phyloP scores from a whole-genome alignment of 768 basidiomycete genomes.

The Lactifluus pinguis region DNA sequence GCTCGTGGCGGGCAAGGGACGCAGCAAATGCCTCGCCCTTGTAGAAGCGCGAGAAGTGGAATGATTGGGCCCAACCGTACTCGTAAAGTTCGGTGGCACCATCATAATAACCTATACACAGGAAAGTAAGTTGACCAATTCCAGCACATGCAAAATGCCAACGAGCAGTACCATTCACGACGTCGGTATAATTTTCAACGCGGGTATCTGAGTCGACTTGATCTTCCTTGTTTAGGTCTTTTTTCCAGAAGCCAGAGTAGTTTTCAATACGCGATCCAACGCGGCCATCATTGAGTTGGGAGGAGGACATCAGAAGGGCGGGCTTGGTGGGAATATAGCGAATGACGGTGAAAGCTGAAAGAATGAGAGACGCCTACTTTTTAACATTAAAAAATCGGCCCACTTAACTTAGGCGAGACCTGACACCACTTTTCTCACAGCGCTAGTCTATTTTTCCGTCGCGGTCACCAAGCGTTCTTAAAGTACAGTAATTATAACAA shows the following conservation, averaged over 20 bases:
- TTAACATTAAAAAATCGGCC: slow-evolving; percentile 9
- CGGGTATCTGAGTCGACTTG: slow-evolving; percentile 60
- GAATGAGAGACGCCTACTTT: no score
- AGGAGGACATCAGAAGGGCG: slow-evolving; percentile 7
- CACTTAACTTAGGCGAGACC: neutral
- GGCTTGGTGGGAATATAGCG: neutral
- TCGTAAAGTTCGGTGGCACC: slow-evolving; percentile 94
- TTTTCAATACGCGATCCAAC: slow-evolving; percentile 59
- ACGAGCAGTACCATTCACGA: slow-evolving; percentile 70
- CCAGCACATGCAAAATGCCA: neutral
- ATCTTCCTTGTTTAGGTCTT: slow-evolving; percentile 63
- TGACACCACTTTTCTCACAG: no score
- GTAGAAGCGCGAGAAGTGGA: slow-evolving; percentile 97
- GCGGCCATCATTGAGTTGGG: slow-evolving; percentile 25
- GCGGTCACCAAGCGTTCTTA: no score
- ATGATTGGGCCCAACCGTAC: slow-evolving; percentile 84
- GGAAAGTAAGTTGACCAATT: neutral
- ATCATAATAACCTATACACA: slow-evolving; percentile 78
- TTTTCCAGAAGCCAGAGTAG: slow-evolving; percentile 91
- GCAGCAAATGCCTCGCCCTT: slow-evolving; percentile 74
- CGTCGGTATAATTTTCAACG: slow-evolving; percentile 77
- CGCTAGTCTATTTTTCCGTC: no score
- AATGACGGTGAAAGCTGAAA: neutral
- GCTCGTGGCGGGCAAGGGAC: slow-evolving; percentile 88
- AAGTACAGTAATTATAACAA: no score